Conservation (phyloP, 2,329 filamentous ascomycete genomes). For the Beauveria australis region DNA sequence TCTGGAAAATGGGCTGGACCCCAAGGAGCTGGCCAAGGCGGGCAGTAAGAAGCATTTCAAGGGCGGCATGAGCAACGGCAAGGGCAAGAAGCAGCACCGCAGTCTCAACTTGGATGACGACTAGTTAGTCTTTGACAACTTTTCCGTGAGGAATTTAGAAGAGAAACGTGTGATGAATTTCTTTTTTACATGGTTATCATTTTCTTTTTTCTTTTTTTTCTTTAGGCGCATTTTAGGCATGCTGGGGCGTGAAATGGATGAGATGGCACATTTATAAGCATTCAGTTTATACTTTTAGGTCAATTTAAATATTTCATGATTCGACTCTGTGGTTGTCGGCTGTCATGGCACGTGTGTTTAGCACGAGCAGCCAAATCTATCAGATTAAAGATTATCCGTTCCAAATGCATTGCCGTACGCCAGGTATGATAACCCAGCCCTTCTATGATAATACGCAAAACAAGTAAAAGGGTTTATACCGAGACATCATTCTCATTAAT, state of each 20-base stretch:
- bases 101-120: conserved; percentile 13
- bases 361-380: neutral
- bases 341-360: neutral
- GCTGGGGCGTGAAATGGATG: neutral
- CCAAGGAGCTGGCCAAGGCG: conserved; percentile 60
- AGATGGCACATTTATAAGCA: neutral
- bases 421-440: neutral
- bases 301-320: neutral
- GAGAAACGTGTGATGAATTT: neutral
- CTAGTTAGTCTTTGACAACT: conserved; percentile 8
- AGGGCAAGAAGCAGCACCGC: conserved; percentile 37
- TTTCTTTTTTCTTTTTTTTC: neutral
- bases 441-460: neutral
- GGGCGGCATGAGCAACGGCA: conserved; percentile 55
- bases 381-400: neutral
- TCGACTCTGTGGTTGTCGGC: neutral
- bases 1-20: conserved; percentile 76
- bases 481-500: neutral
- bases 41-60: conserved; percentile 92
- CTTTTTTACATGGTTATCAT: neutral
- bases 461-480: neutral
- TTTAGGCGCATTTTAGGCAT: neutral
- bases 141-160: neutral
- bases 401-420: neutral
- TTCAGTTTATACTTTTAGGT: neutral